Evolutionary conservation across 2,329 filamentous ascomycete genomes (phyloP).

Genomic region (Arthrocladium fulminans): DNA sequence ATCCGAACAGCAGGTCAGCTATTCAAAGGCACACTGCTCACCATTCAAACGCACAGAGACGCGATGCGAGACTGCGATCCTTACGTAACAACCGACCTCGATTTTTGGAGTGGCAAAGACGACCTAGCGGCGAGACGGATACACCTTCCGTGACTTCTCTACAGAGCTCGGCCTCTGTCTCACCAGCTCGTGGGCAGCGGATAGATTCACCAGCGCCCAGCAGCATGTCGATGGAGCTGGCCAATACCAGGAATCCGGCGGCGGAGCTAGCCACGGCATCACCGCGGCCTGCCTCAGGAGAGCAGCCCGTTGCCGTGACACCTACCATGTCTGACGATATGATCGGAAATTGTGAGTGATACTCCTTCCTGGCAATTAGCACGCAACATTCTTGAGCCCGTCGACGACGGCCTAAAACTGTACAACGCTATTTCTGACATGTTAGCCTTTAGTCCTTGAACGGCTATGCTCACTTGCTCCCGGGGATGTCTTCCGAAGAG

Average conservation of each 20-base stretch:
- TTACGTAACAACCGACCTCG: conserved; percentile 16
- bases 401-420: not conserved
- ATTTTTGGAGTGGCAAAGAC: conserved; percentile 15
- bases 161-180: conserved; percentile 4
- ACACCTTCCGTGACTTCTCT: not conserved
- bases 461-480: not conserved
- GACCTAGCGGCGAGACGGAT: not conserved
- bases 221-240: not conserved
- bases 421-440: not conserved
- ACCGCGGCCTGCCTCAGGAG: not conserved
- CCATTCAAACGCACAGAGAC: conserved; percentile 20
- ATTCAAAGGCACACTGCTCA: conserved; percentile 22
- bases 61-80: conserved; percentile 17
- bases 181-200: not conserved
- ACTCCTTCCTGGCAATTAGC: not conserved
- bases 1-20: conserved; percentile 20
- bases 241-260: not conserved
- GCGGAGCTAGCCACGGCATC: not conserved
- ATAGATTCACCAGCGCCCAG: not conserved
- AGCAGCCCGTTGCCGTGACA: not conserved
- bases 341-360: conserved; percentile 3
- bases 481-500: not conserved
- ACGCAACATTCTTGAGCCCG: too few relatives aligned
- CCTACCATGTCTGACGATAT: not conserved
- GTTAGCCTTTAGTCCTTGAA: not conserved